These are phyloP conservation scores for Aspergillus pseudotamarii DNA, from an alignment of 2,329 filamentous ascomycete genomes.

Conservation along the genomic window DNA sequence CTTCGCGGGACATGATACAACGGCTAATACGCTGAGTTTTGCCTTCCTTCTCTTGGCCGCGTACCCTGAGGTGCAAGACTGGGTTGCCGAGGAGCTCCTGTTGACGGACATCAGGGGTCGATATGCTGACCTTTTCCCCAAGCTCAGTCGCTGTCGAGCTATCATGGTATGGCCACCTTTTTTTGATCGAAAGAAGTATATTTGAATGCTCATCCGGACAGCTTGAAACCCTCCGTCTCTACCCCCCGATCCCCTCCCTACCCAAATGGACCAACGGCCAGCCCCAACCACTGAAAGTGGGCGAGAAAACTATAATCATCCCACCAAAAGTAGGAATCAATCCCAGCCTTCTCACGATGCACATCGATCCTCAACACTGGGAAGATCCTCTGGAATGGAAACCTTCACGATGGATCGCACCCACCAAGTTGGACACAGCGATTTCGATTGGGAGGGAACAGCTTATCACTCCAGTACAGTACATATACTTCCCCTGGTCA, in stretches of 20 bases:
- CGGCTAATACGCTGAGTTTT: constrained; percentile 8
- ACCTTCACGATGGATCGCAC: constrained; percentile 4
- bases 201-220: not conserved
- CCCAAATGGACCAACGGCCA: constrained; percentile 9
- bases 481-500: constrained; percentile 9
- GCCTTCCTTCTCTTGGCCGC: constrained; percentile 6
- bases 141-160: not conserved
- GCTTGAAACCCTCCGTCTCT: constrained; percentile 14
- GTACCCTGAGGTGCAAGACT: constrained; percentile 7
- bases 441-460: not conserved
- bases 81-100: constrained; percentile 9
- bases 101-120: not conserved
- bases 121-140: constrained; percentile 4
- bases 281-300: not conserved
- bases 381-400: constrained; percentile 5
- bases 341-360: constrained; percentile 2
- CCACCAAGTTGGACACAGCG: too few species aligned
- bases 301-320: not conserved
- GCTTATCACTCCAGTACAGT: not conserved
- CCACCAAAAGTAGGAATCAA: not conserved
- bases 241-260: constrained; percentile 2
- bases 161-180: not conserved
- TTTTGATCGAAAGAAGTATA: not conserved
- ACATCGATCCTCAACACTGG: constrained; percentile 6
- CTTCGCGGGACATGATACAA: constrained; percentile 12